Evolutionary conservation across 2,329 filamentous ascomycete species (phyloP).

Genomic region (Pseudogymnoascus sp.): DNA sequence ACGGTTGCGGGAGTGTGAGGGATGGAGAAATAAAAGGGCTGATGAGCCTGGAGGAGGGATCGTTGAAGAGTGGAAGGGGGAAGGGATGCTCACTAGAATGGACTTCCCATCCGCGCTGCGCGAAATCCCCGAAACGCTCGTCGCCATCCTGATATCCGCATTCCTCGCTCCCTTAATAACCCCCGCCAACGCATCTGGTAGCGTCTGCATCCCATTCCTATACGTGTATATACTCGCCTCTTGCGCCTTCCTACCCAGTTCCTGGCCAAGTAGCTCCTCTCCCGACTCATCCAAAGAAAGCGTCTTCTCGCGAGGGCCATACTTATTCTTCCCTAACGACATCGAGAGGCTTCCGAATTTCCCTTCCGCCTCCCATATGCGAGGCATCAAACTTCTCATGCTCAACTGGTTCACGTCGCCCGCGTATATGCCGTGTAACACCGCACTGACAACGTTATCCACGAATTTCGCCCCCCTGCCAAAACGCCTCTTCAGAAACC

Average conservation of each 20-base stretch:
- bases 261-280: background rate
- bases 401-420: conserved; percentile 81
- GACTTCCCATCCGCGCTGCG: background rate
- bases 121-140: conserved; percentile 37
- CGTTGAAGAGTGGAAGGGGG: background rate
- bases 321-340: background rate
- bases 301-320: background rate
- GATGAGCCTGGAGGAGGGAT: background rate
- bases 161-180: conserved; percentile 47
- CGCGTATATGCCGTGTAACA: conserved; percentile 84
- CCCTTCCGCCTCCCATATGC: conserved; percentile 21
- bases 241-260: conserved; percentile 12
- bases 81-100: background rate
- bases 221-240: conserved; percentile 40
- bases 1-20: background rate
- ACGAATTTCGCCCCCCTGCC: conserved; percentile 47
- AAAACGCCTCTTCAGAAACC: conserved; percentile 51
- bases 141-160: conserved; percentile 48
- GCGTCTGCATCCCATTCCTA: conserved; percentile 53
- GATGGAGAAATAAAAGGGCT: background rate
- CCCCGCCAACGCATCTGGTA: conserved; percentile 48
- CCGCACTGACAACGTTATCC: conserved; percentile 68
- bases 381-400: conserved; percentile 48
- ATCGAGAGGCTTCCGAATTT: conserved; percentile 28
- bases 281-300: background rate